Conservation (phyloP, 176 grass and related monocot species). For the Cenchrus americanus region DNA sequence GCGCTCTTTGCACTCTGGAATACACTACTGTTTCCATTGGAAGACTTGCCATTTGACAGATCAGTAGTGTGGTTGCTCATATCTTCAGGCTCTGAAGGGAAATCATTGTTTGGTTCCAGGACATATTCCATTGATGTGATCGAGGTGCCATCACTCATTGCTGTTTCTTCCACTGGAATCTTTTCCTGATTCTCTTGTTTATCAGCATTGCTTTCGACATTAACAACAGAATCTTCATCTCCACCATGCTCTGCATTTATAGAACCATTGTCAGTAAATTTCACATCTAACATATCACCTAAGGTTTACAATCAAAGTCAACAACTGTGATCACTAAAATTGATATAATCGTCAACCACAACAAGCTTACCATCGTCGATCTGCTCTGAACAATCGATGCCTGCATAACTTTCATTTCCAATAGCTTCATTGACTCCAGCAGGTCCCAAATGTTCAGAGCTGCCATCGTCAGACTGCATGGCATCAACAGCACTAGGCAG, state of each 20-base stretch:
- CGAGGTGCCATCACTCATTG: conserved; percentile 39
- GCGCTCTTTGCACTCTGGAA: conserved; percentile 33
- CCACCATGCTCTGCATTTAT: conserved; percentile 30
- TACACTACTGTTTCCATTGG: conserved; percentile 40
- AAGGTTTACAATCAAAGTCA: background rate
- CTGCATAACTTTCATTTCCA: conserved; percentile 15
- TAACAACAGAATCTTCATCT: conserved; percentile 8
- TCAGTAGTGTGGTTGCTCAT: conserved; percentile 29
- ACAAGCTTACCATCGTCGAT: conserved; percentile 14
- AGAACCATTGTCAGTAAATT: conserved; percentile 24
- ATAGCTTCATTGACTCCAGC: conserved; percentile 27
- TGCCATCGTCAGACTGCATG: background rate
- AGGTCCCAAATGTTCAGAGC: conserved; percentile 33
- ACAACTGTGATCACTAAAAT: background rate
- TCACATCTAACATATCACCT: background rate
- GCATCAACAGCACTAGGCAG: conserved; percentile 4
- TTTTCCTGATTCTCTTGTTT: conserved; percentile 41
- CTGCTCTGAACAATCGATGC: conserved; percentile 14
- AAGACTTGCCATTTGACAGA: conserved; percentile 44
- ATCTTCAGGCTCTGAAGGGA: conserved; percentile 39
- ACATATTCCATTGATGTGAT: conserved; percentile 46
- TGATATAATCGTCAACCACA: background rate
- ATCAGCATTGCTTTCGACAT: conserved; percentile 22
- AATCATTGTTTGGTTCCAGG: conserved; percentile 34
- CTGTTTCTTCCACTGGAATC: conserved; percentile 31